Evolutionary conservation across 2,329 filamentous ascomycete genomes (phyloP).

Genomic region (Microdochium paspali): DNA sequence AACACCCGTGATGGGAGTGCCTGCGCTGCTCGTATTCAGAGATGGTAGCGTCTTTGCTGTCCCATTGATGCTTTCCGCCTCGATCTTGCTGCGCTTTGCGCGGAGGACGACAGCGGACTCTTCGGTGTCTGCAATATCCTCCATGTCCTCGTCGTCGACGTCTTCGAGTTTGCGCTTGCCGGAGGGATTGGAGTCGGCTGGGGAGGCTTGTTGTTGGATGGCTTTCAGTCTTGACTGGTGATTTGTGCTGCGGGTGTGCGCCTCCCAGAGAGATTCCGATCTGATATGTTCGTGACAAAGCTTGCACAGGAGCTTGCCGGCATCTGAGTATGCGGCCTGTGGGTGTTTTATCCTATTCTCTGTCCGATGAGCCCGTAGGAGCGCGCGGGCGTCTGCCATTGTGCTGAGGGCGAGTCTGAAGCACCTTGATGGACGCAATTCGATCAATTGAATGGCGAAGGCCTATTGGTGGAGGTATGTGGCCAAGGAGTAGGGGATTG

Average conservation of each 20-base stretch:
- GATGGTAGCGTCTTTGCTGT: slow-evolving; percentile 33
- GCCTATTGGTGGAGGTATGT: no score
- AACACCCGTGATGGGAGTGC: slow-evolving; percentile 16
- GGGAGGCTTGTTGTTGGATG: slow-evolving; percentile 8
- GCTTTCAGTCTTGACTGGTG: slow-evolving; percentile 31
- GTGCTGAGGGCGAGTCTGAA: background rate
- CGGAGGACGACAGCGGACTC: slow-evolving; percentile 10
- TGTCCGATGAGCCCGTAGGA: slow-evolving; percentile 69
- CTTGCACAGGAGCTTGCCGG: slow-evolving; percentile 58
- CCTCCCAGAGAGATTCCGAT: slow-evolving; percentile 58
- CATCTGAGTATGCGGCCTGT: slow-evolving; percentile 56
- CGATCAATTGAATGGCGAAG: background rate
- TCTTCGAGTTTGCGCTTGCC: slow-evolving; percentile 19
- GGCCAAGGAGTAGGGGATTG: no score
- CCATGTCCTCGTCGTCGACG: slow-evolving; percentile 14
- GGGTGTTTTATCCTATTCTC: slow-evolving; percentile 65
- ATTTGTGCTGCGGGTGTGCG: slow-evolving; percentile 40
- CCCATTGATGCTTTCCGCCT: slow-evolving; percentile 26
- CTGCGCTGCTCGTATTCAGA: slow-evolving; percentile 42
- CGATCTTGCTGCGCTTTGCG: slow-evolving; percentile 35
- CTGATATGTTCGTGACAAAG: slow-evolving; percentile 57
- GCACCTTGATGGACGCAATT: background rate
- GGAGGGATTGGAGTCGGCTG: slow-evolving; percentile 3
- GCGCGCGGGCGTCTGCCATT: slow-evolving; percentile 73
- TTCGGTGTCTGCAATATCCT: slow-evolving; percentile 19